A percentile compares a stretch with the other conserved stretches of the same genome.
Evolutionary conservation across 2,329 filamentous ascomycete species (phyloP).

Genomic region (Penicillium frequentans): DNA sequence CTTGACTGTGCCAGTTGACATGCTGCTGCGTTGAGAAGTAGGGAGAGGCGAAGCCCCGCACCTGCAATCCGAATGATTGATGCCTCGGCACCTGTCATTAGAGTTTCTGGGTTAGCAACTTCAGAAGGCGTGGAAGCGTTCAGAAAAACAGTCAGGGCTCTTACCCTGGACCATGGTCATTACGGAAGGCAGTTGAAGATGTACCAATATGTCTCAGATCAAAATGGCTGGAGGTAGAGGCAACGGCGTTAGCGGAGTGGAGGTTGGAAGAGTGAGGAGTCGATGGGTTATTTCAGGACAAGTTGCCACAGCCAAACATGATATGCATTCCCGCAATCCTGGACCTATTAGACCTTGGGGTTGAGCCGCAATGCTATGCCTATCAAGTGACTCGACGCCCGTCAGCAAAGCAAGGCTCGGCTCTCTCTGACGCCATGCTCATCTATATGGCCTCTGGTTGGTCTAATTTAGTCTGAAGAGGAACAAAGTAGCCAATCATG

Average conservation of each 20-base stretch:
- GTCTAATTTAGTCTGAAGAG: conserved; percentile 8
- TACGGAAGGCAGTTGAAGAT: not conserved
- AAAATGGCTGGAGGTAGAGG: not conserved
- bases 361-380: conserved; percentile 22
- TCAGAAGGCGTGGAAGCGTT: not conserved
- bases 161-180: not conserved
- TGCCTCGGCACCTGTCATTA: conserved; percentile 15
- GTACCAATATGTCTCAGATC: not conserved
- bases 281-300: not conserved
- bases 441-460: not conserved
- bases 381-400: conserved; percentile 24
- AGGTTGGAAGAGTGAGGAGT: not conserved
- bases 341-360: not conserved
- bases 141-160: not conserved
- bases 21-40: conserved; percentile 44
- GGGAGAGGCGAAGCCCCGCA: conserved; percentile 41
- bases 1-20: conserved; percentile 41
- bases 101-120: not conserved
- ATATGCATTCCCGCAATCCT: conserved; percentile 1
- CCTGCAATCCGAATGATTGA: conserved; percentile 25
- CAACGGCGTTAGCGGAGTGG: not conserved
- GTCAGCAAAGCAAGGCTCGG: conserved; percentile 12
- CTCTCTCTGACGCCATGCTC: conserved; percentile 20
- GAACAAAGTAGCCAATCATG: conserved; percentile 17
- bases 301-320: conserved; percentile 5